phyloP scores from a whole-genome alignment of 2,329 filamentous ascomycete species.

The Didymella glomerata region DNA sequence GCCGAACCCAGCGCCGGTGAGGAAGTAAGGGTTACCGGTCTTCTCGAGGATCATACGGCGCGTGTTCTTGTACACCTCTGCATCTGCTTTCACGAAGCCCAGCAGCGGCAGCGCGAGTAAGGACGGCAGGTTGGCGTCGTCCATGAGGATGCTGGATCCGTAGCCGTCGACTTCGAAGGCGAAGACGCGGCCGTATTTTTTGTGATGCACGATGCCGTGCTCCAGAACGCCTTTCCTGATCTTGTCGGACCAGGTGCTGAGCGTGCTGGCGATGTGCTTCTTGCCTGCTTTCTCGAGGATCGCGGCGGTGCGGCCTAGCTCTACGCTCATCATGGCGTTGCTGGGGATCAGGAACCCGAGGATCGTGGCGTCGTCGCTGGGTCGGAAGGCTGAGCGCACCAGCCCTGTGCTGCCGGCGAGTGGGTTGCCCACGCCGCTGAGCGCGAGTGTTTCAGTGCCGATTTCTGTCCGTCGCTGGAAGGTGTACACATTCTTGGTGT shows the following conservation, averaged over 20 bases:
- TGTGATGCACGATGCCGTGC: slow-evolving; percentile 80
- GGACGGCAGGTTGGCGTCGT: slow-evolving; percentile 87
- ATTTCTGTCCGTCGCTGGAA: slow-evolving; percentile 82
- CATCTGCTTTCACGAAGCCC: slow-evolving; percentile 72
- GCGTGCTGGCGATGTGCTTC: slow-evolving; percentile 56
- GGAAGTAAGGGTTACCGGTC: slow-evolving; percentile 85
- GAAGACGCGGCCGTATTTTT: slow-evolving; percentile 79
- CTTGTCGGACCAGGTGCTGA: slow-evolving; percentile 65
- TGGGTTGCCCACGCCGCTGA: slow-evolving; percentile 89
- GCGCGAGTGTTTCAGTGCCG: slow-evolving; percentile 88
- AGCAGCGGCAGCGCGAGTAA: slow-evolving; percentile 79
- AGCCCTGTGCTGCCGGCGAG: slow-evolving; percentile 84
- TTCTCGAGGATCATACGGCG: slow-evolving; percentile 80
- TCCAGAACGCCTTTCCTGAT: slow-evolving; percentile 84
- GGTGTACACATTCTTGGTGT: slow-evolving; percentile 79
- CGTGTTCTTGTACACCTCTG: slow-evolving; percentile 86
- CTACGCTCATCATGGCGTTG: slow-evolving; percentile 95
- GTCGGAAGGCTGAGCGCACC: slow-evolving; percentile 89
- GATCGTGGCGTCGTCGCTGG: slow-evolving; percentile 93
- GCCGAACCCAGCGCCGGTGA: slow-evolving; percentile 77
- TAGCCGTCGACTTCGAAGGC: slow-evolving; percentile 90
- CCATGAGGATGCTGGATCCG: slow-evolving; percentile 83
- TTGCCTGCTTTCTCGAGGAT: slow-evolving; percentile 72
- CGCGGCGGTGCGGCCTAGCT: slow-evolving; percentile 77
- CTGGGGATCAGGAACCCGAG: slow-evolving; percentile 94